Conservation (phyloP, 768 basidiomycete species). For the Leccinum broughii region DNA sequence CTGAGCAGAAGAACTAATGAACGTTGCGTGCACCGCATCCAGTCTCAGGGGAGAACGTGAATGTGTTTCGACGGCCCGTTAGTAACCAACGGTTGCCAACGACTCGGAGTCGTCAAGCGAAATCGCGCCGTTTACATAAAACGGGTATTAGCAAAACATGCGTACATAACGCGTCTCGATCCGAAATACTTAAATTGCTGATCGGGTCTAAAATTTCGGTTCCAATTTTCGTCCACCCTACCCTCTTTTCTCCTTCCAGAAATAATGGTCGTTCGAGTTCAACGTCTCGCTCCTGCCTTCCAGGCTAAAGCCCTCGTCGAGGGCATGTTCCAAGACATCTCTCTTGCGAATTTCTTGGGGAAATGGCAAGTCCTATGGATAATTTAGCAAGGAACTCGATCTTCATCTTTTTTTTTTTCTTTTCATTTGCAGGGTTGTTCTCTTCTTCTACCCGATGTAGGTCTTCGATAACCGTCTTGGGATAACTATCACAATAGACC, state of each 20-base stretch:
- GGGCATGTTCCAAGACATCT: constrained; percentile 74
- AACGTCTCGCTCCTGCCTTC: constrained; percentile 86
- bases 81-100: too few relatives aligned
- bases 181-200: constrained; percentile 16
- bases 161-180: constrained; percentile 31
- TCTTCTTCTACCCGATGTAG: constrained; percentile 93
- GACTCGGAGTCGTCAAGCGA: too few relatives aligned
- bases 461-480: constrained; percentile 26
- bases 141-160: constrained; percentile 20
- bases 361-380: constrained; percentile 61
- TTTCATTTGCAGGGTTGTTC: constrained; percentile 65
- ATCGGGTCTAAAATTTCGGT: neutral
- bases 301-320: constrained; percentile 72
- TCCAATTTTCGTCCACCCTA: neutral
- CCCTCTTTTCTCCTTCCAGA: neutral
- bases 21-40: too few relatives aligned
- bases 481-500: neutral
- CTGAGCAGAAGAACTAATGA: too few relatives aligned
- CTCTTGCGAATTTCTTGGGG: constrained; percentile 71
- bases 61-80: too few relatives aligned
- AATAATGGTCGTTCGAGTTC: constrained; percentile 56
- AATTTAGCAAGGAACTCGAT: constrained; percentile 2
- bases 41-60: too few relatives aligned
- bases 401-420: neutral
- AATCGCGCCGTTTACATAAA: neutral